These are phyloP conservation scores for Emergomyces pasteurianus DNA, from an alignment of 2,329 filamentous ascomycete species.

Conservation along the genomic window DNA sequence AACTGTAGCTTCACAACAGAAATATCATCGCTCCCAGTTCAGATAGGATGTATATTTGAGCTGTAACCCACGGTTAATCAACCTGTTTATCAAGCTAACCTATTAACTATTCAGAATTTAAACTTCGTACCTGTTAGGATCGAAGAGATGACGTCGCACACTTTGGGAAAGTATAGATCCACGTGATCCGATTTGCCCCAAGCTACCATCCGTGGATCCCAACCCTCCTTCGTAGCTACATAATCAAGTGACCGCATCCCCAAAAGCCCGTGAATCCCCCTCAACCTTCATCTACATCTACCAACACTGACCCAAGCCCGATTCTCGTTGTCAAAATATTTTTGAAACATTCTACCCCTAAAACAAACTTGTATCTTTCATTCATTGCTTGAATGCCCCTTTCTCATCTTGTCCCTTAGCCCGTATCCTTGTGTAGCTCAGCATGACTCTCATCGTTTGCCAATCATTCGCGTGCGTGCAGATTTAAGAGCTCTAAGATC, in stretches of 20 bases:
- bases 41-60: not conserved
- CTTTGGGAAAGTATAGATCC: not conserved
- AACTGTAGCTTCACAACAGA: not conserved
- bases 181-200: not conserved
- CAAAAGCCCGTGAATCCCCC: not conserved
- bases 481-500: not conserved
- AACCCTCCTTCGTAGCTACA: not conserved
- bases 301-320: not conserved
- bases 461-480: not conserved
- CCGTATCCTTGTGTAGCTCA: not conserved
- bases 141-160: not conserved
- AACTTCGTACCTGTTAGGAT: not conserved
- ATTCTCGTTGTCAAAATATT: not conserved
- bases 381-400: not conserved
- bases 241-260: not conserved
- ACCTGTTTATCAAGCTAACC: not conserved
- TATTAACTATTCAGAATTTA: too few relatives aligned
- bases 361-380: not conserved
- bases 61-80: not conserved
- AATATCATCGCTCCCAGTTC: not conserved
- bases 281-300: not conserved
- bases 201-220: too few relatives aligned
- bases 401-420: not conserved
- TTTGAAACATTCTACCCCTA: not conserved
- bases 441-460: not conserved